phyloP scores from a whole-genome alignment of 2,329 filamentous ascomycete species.

The Sclerotiophoma versabilis region DNA sequence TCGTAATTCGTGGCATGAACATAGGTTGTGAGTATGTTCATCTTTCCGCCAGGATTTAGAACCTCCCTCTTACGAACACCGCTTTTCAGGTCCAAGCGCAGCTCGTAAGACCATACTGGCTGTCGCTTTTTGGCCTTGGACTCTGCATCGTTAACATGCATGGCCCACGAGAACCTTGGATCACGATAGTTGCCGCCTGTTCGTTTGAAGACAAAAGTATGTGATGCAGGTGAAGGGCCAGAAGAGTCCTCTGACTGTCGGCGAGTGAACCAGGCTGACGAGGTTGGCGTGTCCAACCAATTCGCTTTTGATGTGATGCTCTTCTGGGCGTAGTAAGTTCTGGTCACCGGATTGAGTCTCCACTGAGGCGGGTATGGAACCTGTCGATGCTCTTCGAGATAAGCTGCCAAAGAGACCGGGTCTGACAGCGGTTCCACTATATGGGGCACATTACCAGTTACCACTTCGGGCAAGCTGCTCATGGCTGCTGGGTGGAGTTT shows the following conservation, averaged over 20 bases:
- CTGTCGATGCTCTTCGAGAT: conserved; percentile 39
- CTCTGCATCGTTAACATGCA: conserved; percentile 24
- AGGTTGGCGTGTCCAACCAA: conserved; percentile 38
- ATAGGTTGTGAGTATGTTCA: conserved; percentile 37
- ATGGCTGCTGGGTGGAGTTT: background rate
- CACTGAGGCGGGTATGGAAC: conserved; percentile 45
- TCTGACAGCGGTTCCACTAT: conserved; percentile 9
- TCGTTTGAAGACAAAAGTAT: conserved; percentile 35
- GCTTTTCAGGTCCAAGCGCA: conserved; percentile 32
- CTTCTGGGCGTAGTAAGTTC: conserved; percentile 33
- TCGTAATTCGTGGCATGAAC: conserved; percentile 43
- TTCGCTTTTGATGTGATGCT: conserved; percentile 19
- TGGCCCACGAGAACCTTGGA: conserved; percentile 37
- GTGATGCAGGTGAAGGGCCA: conserved; percentile 24
- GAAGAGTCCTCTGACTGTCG: conserved; percentile 25
- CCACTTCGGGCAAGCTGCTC: conserved; percentile 11
- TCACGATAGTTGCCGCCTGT: conserved; percentile 35
- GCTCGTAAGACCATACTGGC: conserved; percentile 35
- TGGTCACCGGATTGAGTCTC: conserved; percentile 28
- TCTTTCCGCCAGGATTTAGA: conserved; percentile 25
- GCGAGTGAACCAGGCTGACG: conserved; percentile 31
- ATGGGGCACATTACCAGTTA: background rate
- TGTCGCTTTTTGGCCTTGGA: conserved; percentile 6
- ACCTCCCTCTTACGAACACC: conserved; percentile 37
- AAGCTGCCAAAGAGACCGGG: conserved; percentile 24